Percentiles rank a stretch among this genome's conserved stretches.
Conservation (phyloP, 192 early-diverging fungal species). For the Spinellus fusiger region DNA sequence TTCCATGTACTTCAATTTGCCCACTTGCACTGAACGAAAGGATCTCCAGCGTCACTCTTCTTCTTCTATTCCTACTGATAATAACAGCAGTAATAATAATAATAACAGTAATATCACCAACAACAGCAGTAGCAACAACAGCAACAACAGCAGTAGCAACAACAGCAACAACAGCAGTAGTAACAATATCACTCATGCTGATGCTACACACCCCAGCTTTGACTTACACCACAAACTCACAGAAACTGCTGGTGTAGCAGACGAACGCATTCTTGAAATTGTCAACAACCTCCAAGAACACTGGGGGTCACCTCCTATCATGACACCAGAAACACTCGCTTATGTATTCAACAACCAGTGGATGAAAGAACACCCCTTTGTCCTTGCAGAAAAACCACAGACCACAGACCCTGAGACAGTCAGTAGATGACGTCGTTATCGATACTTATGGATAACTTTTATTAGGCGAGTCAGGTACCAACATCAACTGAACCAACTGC, state of each 20-base stretch:
- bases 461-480: not conserved
- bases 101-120: no score
- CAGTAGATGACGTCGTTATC: no score
- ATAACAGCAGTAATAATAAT: no score
- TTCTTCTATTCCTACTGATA: no score
- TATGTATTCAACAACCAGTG: constrained; percentile 10
- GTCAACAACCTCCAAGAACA: constrained; percentile 73
- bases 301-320: constrained; percentile 7
- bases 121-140: no score
- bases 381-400: not conserved
- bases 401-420: no score
- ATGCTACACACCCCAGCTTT: no score
- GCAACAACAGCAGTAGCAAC: no score
- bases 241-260: not conserved
- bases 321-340: constrained; percentile 6
- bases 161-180: no score
- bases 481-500: not conserved
- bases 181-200: no score
- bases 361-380: not conserved
- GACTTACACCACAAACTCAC: not conserved
- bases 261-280: constrained; percentile 39
- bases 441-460: not conserved
- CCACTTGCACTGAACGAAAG: no score
- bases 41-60: no score
- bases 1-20: not conserved